Evolutionary conservation across 176 grass and related monocot genomes (phyloP).

Genomic region (Coix lacrymajobi): DNA sequence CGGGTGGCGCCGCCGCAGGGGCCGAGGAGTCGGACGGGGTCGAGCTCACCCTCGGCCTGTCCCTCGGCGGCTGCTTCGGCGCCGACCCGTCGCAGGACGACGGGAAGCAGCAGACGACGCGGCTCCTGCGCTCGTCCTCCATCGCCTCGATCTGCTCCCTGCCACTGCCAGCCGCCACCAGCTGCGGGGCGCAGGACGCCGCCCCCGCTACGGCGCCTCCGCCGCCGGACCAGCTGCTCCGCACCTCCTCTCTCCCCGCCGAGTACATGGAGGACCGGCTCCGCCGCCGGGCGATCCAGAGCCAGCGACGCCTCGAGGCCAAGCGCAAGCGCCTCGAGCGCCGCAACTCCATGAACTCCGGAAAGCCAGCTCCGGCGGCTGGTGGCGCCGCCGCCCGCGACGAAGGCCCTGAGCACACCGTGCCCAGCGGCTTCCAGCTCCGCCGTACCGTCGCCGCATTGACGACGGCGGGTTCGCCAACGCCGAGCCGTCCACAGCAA

Average conservation of each 20-base stretch:
- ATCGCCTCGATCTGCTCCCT: conserved; percentile 57
- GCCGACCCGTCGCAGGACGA: conserved; percentile 58
- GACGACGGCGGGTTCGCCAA: conserved; percentile 34
- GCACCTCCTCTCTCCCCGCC: conserved; percentile 72
- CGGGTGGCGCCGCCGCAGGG: neutral
- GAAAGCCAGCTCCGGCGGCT: neutral
- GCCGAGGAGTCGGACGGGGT: conserved; percentile 40
- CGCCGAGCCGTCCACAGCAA: conserved; percentile 30
- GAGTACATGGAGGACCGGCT: conserved; percentile 57
- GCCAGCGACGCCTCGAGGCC: conserved; percentile 65
- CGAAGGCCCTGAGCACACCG: conserved; percentile 16
- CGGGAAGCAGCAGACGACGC: conserved; percentile 32
- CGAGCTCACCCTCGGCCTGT: conserved; percentile 81
- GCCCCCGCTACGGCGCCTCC: neutral
- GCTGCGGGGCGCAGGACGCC: conserved; percentile 19
- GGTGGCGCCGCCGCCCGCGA: neutral
- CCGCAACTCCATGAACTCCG: conserved; percentile 67
- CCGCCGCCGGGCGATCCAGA: conserved; percentile 66
- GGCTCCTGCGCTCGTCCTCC: conserved; percentile 63
- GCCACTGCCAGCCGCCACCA: neutral
- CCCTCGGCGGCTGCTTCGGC: conserved; percentile 75
- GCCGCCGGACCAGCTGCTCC: conserved; percentile 34
- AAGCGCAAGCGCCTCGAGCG: conserved; percentile 88
- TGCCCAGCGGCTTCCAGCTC: conserved; percentile 33
- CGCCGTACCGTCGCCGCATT: conserved; percentile 34